These are phyloP conservation scores for Alternaria dauci DNA, from an alignment of 2,329 filamentous ascomycete species.

Conservation along the genomic window DNA sequence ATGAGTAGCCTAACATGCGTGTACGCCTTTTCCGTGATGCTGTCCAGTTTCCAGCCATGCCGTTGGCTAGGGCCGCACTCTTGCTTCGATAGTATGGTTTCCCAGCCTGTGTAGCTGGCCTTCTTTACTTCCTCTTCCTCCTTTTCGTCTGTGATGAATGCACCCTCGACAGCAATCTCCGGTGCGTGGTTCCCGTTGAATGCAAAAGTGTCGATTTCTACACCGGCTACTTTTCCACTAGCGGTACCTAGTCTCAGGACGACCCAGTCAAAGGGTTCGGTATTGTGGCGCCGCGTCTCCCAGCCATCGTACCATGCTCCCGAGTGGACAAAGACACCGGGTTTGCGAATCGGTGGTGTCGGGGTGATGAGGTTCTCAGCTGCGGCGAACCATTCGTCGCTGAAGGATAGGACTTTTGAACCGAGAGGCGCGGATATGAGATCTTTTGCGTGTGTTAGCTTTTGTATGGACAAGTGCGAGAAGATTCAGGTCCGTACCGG, in stretches of 20 bases:
- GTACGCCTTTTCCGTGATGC: slow-evolving; percentile 69
- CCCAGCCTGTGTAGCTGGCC: slow-evolving; percentile 63
- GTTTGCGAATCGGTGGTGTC: slow-evolving; percentile 63
- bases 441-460: slow-evolving; percentile 44
- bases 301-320: slow-evolving; percentile 72
- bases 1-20: slow-evolving; percentile 83
- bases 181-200: slow-evolving; percentile 86
- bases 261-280: slow-evolving; percentile 66
- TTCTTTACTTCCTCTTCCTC: slow-evolving; percentile 68
- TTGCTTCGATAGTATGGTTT: slow-evolving; percentile 72
- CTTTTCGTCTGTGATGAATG: slow-evolving; percentile 64
- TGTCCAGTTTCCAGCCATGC: slow-evolving; percentile 74
- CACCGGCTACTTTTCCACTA: slow-evolving; percentile 74
- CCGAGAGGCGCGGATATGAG: slow-evolving; percentile 62
- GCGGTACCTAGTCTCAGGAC: slow-evolving; percentile 67
- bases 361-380: slow-evolving; percentile 67
- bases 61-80: slow-evolving; percentile 78
- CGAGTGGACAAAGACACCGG: slow-evolving; percentile 66
- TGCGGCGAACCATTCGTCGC: slow-evolving; percentile 69
- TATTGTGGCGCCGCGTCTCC: slow-evolving; percentile 70
- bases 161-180: slow-evolving; percentile 78
- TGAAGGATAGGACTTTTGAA: slow-evolving; percentile 63
- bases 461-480: neutral
- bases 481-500: slow-evolving; percentile 42
- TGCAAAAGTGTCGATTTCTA: slow-evolving; percentile 83